Percentiles rank a stretch among this genome's conserved stretches.
These are phyloP conservation scores for Tricholoma terreum DNA, from an alignment of 768 basidiomycete species.

Conservation along the genomic window DNA sequence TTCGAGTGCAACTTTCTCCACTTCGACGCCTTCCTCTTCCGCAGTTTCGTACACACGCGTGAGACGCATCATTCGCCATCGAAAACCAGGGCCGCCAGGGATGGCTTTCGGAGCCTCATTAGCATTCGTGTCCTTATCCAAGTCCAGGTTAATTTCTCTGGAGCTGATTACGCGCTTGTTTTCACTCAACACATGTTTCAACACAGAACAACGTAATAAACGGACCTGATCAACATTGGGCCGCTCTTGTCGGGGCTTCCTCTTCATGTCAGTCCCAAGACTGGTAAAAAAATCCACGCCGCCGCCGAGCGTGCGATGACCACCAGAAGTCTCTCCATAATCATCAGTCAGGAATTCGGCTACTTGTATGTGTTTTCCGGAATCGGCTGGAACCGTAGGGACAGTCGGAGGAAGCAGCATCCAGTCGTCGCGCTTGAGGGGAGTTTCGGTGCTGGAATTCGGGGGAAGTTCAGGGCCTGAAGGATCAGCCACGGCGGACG, in stretches of 20 bases:
- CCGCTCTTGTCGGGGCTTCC: constrained; percentile 53
- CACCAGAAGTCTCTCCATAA: constrained; percentile 51
- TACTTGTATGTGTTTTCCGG: constrained; percentile 19
- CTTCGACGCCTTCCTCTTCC: constrained; percentile 70
- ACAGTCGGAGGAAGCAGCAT: constrained; percentile 61
- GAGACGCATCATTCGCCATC: constrained; percentile 98
- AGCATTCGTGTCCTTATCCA: constrained; percentile 41
- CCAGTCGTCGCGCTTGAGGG: constrained; percentile 79
- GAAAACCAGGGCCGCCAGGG: constrained; percentile 90
- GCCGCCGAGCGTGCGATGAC: constrained; percentile 48
- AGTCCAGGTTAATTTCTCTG: constrained; percentile 59
- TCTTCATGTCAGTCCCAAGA: constrained; percentile 73
- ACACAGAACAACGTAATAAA: neutral
- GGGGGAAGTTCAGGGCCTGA: constrained; percentile 48
- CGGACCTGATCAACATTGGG: constrained; percentile 73
- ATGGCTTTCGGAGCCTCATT: constrained; percentile 45
- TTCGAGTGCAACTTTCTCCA: constrained; percentile 83
- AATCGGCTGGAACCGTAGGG: constrained; percentile 24
- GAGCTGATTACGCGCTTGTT: constrained; percentile 57
- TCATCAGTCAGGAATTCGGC: constrained; percentile 59
- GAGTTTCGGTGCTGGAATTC: constrained; percentile 43
- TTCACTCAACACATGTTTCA: constrained; percentile 10
- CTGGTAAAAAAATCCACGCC: constrained; percentile 87
- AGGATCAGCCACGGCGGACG: constrained; percentile 48
- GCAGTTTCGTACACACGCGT: constrained; percentile 86